Evolutionary conservation across 176 grass and related monocot genomes (phyloP).

Genomic region (Eragrostis nindensis): DNA sequence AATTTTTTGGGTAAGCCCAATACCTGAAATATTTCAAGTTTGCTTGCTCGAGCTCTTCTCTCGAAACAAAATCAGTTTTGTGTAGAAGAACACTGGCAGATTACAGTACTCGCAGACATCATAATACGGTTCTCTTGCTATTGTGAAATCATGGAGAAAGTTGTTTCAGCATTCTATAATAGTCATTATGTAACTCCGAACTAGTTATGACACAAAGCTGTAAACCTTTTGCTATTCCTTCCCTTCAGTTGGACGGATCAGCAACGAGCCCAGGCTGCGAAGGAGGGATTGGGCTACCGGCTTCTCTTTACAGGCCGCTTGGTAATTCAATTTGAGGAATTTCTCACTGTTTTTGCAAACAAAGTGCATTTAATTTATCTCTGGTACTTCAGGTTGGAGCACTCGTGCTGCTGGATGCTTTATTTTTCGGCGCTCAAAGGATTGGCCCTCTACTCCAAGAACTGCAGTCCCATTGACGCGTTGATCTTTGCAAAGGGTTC

Average conservation of each 20-base stretch:
- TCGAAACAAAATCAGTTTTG: no score
- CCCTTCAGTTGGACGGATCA: slow-evolving; percentile 91
- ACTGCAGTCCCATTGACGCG: slow-evolving; percentile 49
- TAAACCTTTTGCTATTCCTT: neutral
- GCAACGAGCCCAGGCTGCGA: slow-evolving; percentile 73
- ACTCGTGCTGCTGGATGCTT: slow-evolving; percentile 71
- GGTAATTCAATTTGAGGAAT: slow-evolving; percentile 48
- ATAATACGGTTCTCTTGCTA: neutral
- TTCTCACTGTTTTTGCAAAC: neutral
- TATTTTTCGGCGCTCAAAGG: slow-evolving; percentile 78
- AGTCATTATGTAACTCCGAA: neutral
- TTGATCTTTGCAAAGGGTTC: neutral
- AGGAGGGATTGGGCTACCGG: slow-evolving; percentile 78
- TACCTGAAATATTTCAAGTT: slow-evolving; percentile 2
- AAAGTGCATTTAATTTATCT: neutral
- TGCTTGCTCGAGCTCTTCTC: neutral
- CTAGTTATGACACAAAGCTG: neutral
- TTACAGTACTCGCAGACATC: neutral
- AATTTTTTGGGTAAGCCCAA: slow-evolving; percentile 81
- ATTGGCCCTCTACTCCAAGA: slow-evolving; percentile 82
- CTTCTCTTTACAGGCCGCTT: slow-evolving; percentile 87
- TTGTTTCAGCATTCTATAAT: slow-evolving; percentile 14
- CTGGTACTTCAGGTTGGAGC: slow-evolving; percentile 64
- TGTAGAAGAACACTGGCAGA: neutral
- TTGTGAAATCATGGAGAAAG: neutral